Evolutionary conservation across 2,329 filamentous ascomycete species (phyloP).

Genomic region (Beauveria varroae): DNA sequence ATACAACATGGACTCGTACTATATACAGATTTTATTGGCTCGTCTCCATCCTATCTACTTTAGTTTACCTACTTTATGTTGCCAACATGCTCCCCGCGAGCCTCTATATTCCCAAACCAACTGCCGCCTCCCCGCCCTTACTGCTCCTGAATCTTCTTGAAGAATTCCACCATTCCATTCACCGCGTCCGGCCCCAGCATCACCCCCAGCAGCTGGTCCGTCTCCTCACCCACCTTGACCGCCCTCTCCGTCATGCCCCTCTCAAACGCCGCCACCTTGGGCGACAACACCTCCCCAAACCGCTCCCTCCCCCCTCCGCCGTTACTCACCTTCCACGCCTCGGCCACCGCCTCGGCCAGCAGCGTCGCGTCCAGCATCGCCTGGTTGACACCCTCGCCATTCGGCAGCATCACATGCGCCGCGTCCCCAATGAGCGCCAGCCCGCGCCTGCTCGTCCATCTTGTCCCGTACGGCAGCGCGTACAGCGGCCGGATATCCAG

Average conservation of each 20-base stretch:
- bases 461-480: conserved; percentile 34
- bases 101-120: too few species aligned
- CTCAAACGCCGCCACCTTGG: conserved; percentile 19
- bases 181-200: conserved; percentile 1
- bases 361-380: conserved; percentile 43
- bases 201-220: not conserved
- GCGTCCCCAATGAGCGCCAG: conserved; percentile 48
- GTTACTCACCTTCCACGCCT: not conserved
- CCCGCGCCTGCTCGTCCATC: conserved; percentile 33
- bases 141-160: not conserved
- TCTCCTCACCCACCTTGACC: not conserved
- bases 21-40: too few species aligned
- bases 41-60: too few species aligned
- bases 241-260: conserved; percentile 10
- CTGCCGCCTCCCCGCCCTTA: too few species aligned
- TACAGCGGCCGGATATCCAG: conserved; percentile 22
- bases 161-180: not conserved
- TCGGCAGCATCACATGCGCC: conserved; percentile 45
- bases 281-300: conserved; percentile 15
- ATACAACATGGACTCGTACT: too few species aligned
- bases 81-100: too few species aligned
- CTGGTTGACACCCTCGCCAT: conserved; percentile 47
- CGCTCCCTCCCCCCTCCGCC: not conserved
- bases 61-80: too few species aligned
- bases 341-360: conserved; percentile 28